A percentile compares a stretch with the other conserved stretches of the same genome.
These are phyloP conservation scores for Nitzschia inconspicua DNA, from an alignment of 108 stramenopile species.

Conservation along the genomic window DNA sequence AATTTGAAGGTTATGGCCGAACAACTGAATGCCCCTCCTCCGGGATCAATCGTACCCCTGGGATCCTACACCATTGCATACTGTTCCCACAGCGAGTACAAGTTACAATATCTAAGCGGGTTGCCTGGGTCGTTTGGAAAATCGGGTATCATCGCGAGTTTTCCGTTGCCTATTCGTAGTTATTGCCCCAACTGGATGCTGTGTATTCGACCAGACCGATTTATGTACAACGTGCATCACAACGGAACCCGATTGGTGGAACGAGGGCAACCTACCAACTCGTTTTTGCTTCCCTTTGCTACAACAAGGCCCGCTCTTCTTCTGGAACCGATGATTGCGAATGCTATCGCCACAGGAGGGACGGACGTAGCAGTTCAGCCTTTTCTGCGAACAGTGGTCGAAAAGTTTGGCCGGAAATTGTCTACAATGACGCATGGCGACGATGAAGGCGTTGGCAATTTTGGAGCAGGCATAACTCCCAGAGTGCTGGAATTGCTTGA, in stretches of 20 bases:
- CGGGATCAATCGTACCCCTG: conserved; percentile 50
- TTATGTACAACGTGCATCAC: conserved; percentile 44
- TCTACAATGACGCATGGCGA: conserved; percentile 70
- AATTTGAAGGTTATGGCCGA: conserved; percentile 49
- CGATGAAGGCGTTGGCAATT: conserved; percentile 66
- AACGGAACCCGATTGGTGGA: conserved; percentile 49
- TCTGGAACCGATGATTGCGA: conserved; percentile 79
- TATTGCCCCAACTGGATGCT: conserved; percentile 33
- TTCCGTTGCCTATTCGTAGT: conserved; percentile 41
- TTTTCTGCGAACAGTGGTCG: conserved; percentile 58
- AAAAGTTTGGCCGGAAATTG: conserved; percentile 82
- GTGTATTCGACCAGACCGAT: conserved; percentile 74
- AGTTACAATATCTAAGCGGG: conserved; percentile 68
- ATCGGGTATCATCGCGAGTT: conserved; percentile 53
- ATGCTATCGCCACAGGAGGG: conserved; percentile 69
- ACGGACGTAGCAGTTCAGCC: conserved; percentile 7
- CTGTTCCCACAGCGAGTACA: conserved; percentile 32
- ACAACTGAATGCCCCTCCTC: conserved; percentile 26
- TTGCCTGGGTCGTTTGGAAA: conserved; percentile 31
- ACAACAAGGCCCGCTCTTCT: conserved; percentile 66
- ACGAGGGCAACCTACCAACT: conserved; percentile 39
- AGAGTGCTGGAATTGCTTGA: conserved; percentile 61
- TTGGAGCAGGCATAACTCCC: conserved; percentile 66
- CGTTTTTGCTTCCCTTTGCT: conserved; percentile 50
- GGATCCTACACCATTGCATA: conserved; percentile 83